phyloP scores from a whole-genome alignment of 2,329 filamentous ascomycete genomes.

The Fusarium sambucinum region DNA sequence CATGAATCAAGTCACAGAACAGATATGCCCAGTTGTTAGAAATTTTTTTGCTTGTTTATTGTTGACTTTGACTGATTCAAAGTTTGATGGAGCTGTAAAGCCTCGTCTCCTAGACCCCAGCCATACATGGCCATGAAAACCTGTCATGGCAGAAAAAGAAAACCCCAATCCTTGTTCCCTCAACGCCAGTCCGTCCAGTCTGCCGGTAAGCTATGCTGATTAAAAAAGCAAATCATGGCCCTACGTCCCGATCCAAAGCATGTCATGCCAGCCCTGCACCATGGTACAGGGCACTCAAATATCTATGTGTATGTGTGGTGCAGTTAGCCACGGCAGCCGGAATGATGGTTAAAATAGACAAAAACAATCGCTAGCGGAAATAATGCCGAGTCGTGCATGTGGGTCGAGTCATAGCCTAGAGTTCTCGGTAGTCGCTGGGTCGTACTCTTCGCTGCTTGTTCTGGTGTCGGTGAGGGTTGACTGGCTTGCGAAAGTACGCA shows the following conservation, averaged over 20 bases:
- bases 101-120: slow-evolving; percentile 5
- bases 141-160: slow-evolving; percentile 8
- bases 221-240: slow-evolving; percentile 19
- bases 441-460: slow-evolving; percentile 82
- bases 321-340: slow-evolving; percentile 2
- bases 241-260: slow-evolving; percentile 33
- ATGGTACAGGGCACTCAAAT: slow-evolving; percentile 8
- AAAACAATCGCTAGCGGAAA: slow-evolving; percentile 31
- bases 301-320: slow-evolving; percentile 9
- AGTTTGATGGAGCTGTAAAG: slow-evolving; percentile 17
- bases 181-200: slow-evolving; percentile 40
- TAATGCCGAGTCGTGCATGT: slow-evolving; percentile 5
- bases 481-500: slow-evolving; percentile 94
- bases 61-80: slow-evolving; percentile 21
- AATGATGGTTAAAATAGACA: slow-evolving; percentile 11
- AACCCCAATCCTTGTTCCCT: slow-evolving; percentile 9
- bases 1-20: slow-evolving; percentile 33
- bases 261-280: slow-evolving; percentile 9
- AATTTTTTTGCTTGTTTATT: slow-evolving; percentile 28
- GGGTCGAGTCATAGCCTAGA: slow-evolving; percentile 60
- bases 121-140: slow-evolving; percentile 26
- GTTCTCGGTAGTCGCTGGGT: slow-evolving; percentile 90
- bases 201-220: slow-evolving; percentile 33
- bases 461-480: slow-evolving; percentile 92
- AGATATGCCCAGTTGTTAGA: slow-evolving; percentile 28